Base-by-base conservation (phyloP, 139 green algal species). In the Coelastrella sp. region DNA sequence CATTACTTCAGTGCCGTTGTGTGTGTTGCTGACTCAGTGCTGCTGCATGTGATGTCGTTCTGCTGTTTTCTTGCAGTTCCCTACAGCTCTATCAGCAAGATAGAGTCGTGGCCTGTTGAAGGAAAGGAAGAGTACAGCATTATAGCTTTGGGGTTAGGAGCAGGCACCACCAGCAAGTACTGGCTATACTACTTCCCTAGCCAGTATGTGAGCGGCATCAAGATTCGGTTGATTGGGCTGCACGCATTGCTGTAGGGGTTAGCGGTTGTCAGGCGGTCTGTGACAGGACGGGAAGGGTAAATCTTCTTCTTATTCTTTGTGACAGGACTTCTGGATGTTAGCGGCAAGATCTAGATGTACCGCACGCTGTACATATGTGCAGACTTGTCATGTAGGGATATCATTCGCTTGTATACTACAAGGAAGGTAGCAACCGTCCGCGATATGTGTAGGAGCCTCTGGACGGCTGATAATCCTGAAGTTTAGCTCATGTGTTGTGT, bases 171-270 rank as follows among this genome's bases (percentile, higher is more conserved):
- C n/a, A 92, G 91, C 73, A 92, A 90, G 54, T 94, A 95, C 82
- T 96, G 94, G 94, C 86, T 96, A 5, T 96, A 96, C 93, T 96
- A 83, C 61, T 92, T 95, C 71, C 94, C 94, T 54, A 92, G 73
- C 60, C 95, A 95, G 88, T 91, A 93, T 20, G 90, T 95, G 5
- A 86, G 90, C 13, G 93, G 87, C 57, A 91, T 96, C 76, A 96
- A 96, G 86, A 90, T 96, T 58, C 88, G 93, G 0, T 89, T 96
- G 4, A 85, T 96, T 66, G 95, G 95, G 0, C 82, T 96, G 23
- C 20, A 71, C 4, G 91, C 90, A n/a, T 85, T 95, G n/a, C 60
- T 95, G 3, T 94, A 83, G 90, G 85, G n/a, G 11, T 16, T 77
- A 23, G 5, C 5, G 64, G 64, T 7, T 71, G 32, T 47, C 32